phyloP scores from a whole-genome alignment of 2,329 filamentous ascomycete genomes.

The Fusarium sp. region DNA sequence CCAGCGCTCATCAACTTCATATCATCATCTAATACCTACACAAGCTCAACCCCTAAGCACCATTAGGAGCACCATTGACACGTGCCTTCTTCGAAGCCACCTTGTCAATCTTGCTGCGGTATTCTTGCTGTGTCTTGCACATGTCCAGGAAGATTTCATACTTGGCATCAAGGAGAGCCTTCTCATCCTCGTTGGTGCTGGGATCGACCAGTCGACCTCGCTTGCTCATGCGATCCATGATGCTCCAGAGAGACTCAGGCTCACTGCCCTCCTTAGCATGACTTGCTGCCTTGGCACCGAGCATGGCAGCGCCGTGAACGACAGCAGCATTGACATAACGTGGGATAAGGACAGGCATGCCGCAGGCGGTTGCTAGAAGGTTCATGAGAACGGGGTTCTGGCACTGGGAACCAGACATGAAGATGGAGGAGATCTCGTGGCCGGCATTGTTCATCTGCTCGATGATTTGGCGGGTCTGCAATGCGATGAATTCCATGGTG shows the following conservation, averaged over 20 bases:
- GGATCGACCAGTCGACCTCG: conserved; percentile 86
- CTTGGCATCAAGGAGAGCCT: conserved; percentile 84
- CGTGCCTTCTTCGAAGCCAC: conserved; percentile 54
- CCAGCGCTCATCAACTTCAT: conserved; percentile 16
- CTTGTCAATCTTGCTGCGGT: conserved; percentile 81
- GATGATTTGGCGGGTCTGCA: conserved; percentile 96
- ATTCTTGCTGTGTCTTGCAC: conserved; percentile 84
- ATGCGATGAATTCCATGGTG: conserved; percentile 97
- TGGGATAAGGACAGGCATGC: conserved; percentile 93
- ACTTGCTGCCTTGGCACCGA: conserved; percentile 96
- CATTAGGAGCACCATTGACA: conserved; percentile 46
- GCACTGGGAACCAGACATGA: conserved; percentile 99
- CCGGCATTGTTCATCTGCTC: conserved; percentile 92
- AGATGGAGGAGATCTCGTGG: conserved; percentile 89
- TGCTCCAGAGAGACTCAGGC: conserved; percentile 90
- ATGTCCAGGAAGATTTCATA: conserved; percentile 97
- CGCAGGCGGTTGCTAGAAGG: conserved; percentile 88
- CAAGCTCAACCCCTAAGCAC: conserved; percentile 28
- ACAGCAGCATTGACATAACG: conserved; percentile 95
- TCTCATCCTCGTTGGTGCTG: conserved; percentile 75
- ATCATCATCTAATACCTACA: neutral
- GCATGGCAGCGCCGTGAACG: conserved; percentile 97
- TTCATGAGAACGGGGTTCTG: conserved; percentile 94
- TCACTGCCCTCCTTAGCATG: conserved; percentile 73
- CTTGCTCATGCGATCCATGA: conserved; percentile 98